Percentiles rank a stretch among this genome's conserved stretches.
Evolutionary conservation across 2,329 filamentous ascomycete genomes (phyloP).

Genomic region (Aspergillus candidus): DNA sequence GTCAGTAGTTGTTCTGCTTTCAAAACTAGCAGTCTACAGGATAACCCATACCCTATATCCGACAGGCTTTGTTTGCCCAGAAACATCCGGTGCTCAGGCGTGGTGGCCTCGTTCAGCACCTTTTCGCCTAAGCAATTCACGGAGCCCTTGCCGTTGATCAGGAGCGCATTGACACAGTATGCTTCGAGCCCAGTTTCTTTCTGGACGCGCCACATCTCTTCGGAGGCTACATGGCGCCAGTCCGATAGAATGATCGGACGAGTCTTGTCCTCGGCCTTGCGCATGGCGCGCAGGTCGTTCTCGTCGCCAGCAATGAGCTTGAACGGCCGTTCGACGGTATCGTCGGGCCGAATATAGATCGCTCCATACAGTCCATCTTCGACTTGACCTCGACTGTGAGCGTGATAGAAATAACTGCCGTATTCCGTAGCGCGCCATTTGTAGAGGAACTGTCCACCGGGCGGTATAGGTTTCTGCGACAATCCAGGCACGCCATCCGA

Average conservation of each 20-base stretch:
- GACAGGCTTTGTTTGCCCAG: conserved; percentile 13
- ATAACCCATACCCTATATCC: conserved; percentile 14
- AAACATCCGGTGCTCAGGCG: conserved; percentile 6
- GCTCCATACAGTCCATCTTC: conserved; percentile 55
- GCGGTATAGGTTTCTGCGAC: conserved; percentile 46
- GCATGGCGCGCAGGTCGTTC: conserved; percentile 38
- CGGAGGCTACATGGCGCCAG: conserved; percentile 49
- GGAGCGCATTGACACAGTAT: conserved; percentile 53
- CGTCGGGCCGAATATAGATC: conserved; percentile 43
- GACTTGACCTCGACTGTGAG: conserved; percentile 49
- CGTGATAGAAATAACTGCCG: conserved; percentile 57
- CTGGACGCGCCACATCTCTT: conserved; percentile 30
- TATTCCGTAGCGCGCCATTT: conserved; percentile 49
- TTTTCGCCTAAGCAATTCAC: conserved; percentile 45
- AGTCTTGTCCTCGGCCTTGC: conserved; percentile 42
- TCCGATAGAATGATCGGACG: conserved; percentile 50
- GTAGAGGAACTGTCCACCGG: conserved; percentile 46
- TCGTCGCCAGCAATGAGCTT: conserved; percentile 39
- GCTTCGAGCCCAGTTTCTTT: conserved; percentile 31
- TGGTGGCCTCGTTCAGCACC: conserved; percentile 36
- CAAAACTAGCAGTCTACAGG: no score
- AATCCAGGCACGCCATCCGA: conserved; percentile 54
- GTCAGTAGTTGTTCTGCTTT: neutral
- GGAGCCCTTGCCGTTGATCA: conserved; percentile 55
- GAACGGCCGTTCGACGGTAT: conserved; percentile 42